Evolutionary conservation across 495 filamentous ascomycete genomes (phyloP), one percentile per base, ranked within the genome.

Genomic region (Penicillium macrosclerotiorum): DNA sequence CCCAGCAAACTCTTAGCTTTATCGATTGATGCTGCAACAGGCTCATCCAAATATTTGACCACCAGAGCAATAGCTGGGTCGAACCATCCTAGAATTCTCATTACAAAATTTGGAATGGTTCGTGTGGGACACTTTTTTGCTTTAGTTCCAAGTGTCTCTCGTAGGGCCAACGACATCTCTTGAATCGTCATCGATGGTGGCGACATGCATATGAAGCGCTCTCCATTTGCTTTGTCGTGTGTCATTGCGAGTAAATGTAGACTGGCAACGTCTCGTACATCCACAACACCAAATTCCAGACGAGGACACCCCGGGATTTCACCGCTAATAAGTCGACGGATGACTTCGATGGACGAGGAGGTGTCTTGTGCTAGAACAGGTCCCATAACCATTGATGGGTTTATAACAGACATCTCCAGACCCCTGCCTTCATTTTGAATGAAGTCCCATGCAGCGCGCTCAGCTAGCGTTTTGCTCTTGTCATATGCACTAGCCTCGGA

Each of bases 401-500:
- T 44, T 13, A 50, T 23, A 25, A 43, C 40, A 20, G 47, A 23
- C 13, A 50, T 5, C 8, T 50, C 40, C 8, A 50, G 47, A 18
- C 12, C 17, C 5, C 40, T 34, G 5, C 33, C 47, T 38, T 50
- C 47, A 8, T 38, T 33, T 16, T 44, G 22, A 26, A 50, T 45
- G 13, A 50, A 50, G 5, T 44, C 34, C 47, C 47, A 50, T 17
- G 47, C 47, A 5, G 40, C 40, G 4, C 26, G 25, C 41, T 50
- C 47, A 9, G 40, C 47, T 7, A 50, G 9, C 16, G 47, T 50
- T 19, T 50, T 50, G 40, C 47, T 50, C 39, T 50, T 50, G 1
- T 38, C 39, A n/a, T 50, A 50, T 6, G 47, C 34, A 6, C 34
- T 16, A 3, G 39, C 26, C 3, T 34, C 40, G 13, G 40, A 40